phyloP scores from a whole-genome alignment of 805 yeast species.

The Pichia nakasei region DNA sequence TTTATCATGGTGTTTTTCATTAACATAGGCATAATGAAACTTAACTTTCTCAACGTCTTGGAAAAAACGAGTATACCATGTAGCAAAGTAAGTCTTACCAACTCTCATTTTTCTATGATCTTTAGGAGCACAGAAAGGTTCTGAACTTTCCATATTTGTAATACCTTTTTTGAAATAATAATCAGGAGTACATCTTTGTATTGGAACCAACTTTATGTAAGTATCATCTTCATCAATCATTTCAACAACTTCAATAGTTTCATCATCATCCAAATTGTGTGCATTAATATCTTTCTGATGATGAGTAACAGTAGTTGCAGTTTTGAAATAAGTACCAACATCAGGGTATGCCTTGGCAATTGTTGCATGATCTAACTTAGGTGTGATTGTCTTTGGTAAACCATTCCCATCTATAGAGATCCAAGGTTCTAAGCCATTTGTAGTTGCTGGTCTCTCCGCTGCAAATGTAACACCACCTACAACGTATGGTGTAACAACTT shows the following conservation, averaged over 20 bases:
- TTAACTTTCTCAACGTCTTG: constrained; percentile 51
- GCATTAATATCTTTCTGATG: constrained; percentile 60
- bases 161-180: constrained; percentile 56
- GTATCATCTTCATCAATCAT: constrained; percentile 63
- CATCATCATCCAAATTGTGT: constrained; percentile 61
- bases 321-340: constrained; percentile 69
- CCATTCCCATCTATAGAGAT: constrained; percentile 70
- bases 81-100: constrained; percentile 61
- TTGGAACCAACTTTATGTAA: constrained; percentile 63
- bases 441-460: constrained; percentile 57
- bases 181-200: constrained; percentile 81
- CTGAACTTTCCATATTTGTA: constrained; percentile 46
- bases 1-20: constrained; percentile 44
- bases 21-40: constrained; percentile 57
- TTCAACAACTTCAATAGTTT: constrained; percentile 45
- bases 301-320: constrained; percentile 49
- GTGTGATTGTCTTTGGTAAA: constrained; percentile 67
- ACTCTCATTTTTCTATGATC: constrained; percentile 49
- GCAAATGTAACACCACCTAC: constrained; percentile 56
- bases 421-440: constrained; percentile 75
- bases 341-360: constrained; percentile 62
- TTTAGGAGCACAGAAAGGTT: constrained; percentile 80
- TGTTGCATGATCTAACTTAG: constrained; percentile 64
- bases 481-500: constrained; percentile 56
- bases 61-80: constrained; percentile 74